Conservation (phyloP, 1,139 yeast species). For the Zygoascus hellenicus region DNA sequence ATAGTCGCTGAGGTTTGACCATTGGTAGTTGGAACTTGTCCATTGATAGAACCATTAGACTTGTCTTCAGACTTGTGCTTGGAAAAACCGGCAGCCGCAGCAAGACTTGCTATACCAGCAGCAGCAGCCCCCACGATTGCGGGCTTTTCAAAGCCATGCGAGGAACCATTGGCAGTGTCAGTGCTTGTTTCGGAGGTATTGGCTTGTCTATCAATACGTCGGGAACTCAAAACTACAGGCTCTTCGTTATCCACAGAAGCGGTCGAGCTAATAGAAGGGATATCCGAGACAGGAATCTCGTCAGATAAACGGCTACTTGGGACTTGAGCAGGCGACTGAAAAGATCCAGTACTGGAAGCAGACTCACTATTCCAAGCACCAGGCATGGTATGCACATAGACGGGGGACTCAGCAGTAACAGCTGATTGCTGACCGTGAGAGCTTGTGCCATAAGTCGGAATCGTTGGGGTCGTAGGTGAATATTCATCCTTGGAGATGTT, state of each 20-base stretch:
- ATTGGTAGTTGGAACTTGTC: too few species aligned
- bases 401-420: background rate
- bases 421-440: background rate
- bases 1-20: too few species aligned
- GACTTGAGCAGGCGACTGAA: background rate
- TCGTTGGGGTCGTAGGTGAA: constrained; percentile 2
- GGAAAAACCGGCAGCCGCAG: background rate
- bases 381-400: constrained; percentile 14
- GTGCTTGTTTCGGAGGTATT: too few species aligned
- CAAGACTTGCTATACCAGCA: background rate
- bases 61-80: background rate
- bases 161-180: too few species aligned
- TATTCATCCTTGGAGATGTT: background rate
- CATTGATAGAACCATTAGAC: too few species aligned
- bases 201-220: too few species aligned
- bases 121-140: constrained; percentile 9
- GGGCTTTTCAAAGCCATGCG: too few species aligned
- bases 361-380: constrained; percentile 21
- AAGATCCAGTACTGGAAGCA: background rate
- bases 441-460: background rate
- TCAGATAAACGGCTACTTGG: background rate
- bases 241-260: too few species aligned
- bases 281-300: too few species aligned
- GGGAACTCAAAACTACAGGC: too few species aligned
- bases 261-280: too few species aligned